These are phyloP conservation scores for Nidula niveotomentosa DNA, from an alignment of 1,284 basidiomycete genomes.

Conservation along the genomic window DNA sequence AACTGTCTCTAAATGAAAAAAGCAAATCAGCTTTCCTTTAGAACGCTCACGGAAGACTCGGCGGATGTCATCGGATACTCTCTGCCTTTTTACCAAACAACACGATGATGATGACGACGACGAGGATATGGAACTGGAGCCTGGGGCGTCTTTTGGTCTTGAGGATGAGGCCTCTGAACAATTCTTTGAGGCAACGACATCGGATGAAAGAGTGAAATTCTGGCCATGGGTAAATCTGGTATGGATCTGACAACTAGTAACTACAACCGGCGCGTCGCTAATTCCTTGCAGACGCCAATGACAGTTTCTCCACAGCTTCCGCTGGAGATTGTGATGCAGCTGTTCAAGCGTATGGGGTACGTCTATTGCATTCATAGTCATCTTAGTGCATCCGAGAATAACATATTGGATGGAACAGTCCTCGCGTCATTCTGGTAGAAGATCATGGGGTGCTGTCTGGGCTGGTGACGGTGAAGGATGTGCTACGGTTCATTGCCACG, in stretches of 20 bases:
- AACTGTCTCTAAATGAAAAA: too few species aligned
- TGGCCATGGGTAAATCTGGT: constrained; percentile 95
- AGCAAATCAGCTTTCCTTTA: too few species aligned
- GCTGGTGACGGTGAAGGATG: constrained; percentile 95
- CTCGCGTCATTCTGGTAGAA: constrained; percentile 92
- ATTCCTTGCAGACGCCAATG: constrained; percentile 73
- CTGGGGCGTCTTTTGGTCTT: constrained; percentile 53
- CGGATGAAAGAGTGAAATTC: constrained; percentile 67
- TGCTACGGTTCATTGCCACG: constrained; percentile 78
- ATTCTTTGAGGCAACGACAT: constrained; percentile 57
- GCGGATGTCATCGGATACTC: constrained; percentile 62
- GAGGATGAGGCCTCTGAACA: constrained; percentile 70
- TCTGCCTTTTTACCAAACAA: constrained; percentile 68
- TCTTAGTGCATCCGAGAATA: too few species aligned
- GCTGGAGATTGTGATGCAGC: constrained; percentile 94
- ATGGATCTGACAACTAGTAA: constrained; percentile 15
- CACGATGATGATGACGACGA: too few species aligned
- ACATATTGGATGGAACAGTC: too few species aligned
- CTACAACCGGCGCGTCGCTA: neutral
- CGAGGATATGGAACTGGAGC: constrained; percentile 46
- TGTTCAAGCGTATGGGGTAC: constrained; percentile 95
- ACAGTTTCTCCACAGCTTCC: constrained; percentile 93
- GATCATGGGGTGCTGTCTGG: constrained; percentile 82
- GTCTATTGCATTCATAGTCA: constrained; percentile 33
- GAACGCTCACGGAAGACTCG: constrained; percentile 61